A percentile compares a stretch with the other conserved stretches of the same genome.
Evolutionary conservation across 345 rosid genomes (phyloP).

Genomic region (Mangifera indica): DNA sequence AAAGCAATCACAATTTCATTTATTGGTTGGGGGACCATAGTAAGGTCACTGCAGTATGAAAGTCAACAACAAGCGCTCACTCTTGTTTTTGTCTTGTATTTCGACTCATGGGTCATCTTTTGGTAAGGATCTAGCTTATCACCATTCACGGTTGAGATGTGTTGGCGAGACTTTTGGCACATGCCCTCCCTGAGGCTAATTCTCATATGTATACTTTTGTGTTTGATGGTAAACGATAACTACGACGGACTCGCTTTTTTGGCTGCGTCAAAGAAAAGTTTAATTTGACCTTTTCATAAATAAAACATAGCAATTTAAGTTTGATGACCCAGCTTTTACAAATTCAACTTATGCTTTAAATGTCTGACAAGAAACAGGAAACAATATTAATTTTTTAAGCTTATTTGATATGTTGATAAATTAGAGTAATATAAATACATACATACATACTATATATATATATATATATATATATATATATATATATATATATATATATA

Average conservation of each 20-base stretch:
- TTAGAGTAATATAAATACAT: too few relatives aligned
- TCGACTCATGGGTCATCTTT: not conserved
- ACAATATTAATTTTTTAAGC: too few relatives aligned
- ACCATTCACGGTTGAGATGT: not conserved
- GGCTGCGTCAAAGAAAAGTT: not conserved
- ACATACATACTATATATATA: too few relatives aligned
- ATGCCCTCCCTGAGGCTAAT: not conserved
- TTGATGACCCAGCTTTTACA: too few relatives aligned
- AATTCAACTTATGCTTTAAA: too few relatives aligned
- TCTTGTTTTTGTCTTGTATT: not conserved
- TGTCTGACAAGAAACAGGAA: too few relatives aligned
- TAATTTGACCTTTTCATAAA: not conserved
- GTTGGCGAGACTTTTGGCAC: not conserved
- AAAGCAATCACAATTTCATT: not conserved
- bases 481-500: too few relatives aligned
- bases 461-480: too few relatives aligned
- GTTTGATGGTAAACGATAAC: too few relatives aligned
- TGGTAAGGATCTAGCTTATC: not conserved
- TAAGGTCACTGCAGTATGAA: not conserved
- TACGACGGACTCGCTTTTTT: too few relatives aligned
- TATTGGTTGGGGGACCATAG: not conserved
- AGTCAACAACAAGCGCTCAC: not conserved
- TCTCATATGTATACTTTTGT: not conserved
- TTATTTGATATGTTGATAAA: too few relatives aligned
- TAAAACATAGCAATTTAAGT: not conserved